Evolutionary conservation across 83 land plant genomes (phyloP).

Genomic region (Thuja plicata): DNA sequence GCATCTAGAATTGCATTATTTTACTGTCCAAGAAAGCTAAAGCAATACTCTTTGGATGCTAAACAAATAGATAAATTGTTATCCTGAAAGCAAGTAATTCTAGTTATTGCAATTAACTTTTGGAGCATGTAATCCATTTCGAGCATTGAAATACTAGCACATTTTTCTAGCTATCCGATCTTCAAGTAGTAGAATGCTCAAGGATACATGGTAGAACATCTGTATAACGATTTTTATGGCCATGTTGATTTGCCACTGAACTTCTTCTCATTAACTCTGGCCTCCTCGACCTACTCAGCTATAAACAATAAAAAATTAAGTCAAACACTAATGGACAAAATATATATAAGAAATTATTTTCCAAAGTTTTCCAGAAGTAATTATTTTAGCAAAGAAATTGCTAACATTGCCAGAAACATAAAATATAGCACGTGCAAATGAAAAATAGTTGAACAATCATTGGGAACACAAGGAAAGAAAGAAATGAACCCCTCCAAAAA

Average conservation of each 20-base stretch:
- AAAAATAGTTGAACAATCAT: neutral
- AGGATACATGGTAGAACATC: conserved; percentile 75
- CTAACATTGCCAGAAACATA: neutral
- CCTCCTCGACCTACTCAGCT: conserved; percentile 42
- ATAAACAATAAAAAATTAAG: conserved; percentile 6
- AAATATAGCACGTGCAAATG: neutral
- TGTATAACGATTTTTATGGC: conserved; percentile 65
- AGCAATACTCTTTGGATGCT: neutral
- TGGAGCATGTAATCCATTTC: neutral
- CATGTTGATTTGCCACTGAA: conserved; percentile 43
- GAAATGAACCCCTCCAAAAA: neutral
- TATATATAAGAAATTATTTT: neutral
- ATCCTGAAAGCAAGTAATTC: neutral
- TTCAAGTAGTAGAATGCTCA: neutral
- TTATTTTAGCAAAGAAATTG: neutral
- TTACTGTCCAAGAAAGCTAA: neutral
- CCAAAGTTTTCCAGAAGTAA: neutral
- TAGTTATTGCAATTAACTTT: neutral
- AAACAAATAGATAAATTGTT: neutral
- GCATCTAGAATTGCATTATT: neutral
- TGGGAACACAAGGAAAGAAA: neutral
- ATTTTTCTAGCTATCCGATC: neutral
- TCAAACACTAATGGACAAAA: neutral
- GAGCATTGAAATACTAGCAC: neutral
- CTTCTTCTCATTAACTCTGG: conserved; percentile 37